A percentile compares a stretch with the other conserved stretches of the same genome.
These are phyloP conservation scores for Chlorella sp. DNA, from an alignment of 139 green algal species.

Conservation along the genomic window DNA sequence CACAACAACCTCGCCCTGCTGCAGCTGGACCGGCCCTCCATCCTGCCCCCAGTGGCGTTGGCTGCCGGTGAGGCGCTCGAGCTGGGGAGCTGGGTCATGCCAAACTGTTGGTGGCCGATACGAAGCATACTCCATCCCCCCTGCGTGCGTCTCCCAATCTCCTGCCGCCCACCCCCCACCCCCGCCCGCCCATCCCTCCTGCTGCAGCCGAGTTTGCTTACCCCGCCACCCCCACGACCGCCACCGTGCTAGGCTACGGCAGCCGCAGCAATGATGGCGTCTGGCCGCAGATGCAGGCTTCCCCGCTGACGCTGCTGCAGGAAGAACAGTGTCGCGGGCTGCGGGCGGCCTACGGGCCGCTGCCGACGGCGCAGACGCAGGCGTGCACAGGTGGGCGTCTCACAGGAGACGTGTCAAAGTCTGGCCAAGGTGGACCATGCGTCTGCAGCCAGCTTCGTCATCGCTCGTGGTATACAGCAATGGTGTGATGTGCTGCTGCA, in stretches of 20 bases:
- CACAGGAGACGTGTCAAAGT: not conserved
- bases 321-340: conserved; percentile 3
- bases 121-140: too few species aligned
- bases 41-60: not conserved
- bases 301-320: conserved; percentile 15
- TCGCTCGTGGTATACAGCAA: too few species aligned
- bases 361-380: not conserved
- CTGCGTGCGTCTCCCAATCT: not conserved
- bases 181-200: not conserved
- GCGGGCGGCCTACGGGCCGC: not conserved
- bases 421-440: not conserved
- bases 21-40: not conserved
- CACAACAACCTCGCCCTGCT: conserved; percentile 18
- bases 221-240: not conserved
- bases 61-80: conserved; percentile 1
- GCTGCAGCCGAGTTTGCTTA: not conserved
- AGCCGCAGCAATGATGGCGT: conserved; percentile 12
- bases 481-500: not conserved
- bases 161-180: not conserved
- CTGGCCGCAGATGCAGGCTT: conserved; percentile 20
- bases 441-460: too few species aligned
- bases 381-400: conserved; percentile 7
- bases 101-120: too few species aligned
- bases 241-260: conserved; percentile 1
- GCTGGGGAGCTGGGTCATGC: too few species aligned